A percentile compares a stretch with the other conserved stretches of the same genome.
Evolutionary conservation across 2,329 filamentous ascomycete genomes (phyloP).

Genomic region (Zymoseptoria tritici): DNA sequence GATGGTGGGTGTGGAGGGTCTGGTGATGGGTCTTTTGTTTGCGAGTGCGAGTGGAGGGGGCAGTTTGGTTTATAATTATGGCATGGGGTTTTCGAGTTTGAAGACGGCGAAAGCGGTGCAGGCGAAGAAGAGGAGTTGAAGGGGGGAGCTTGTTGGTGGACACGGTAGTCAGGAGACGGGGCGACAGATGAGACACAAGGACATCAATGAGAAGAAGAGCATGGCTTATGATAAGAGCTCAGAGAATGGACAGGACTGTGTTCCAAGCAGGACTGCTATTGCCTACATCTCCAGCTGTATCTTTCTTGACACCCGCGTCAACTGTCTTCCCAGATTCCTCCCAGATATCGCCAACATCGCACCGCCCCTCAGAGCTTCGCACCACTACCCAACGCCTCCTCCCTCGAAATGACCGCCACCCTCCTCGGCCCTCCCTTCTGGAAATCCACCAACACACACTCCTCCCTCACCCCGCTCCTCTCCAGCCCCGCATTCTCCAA

Average conservation of each 20-base stretch:
- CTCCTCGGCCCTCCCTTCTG: slow-evolving; percentile 50
- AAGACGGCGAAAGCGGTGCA: slow-evolving; percentile 3
- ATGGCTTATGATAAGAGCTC: no score
- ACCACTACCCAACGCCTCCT: slow-evolving; percentile 29
- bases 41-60: slow-evolving; percentile 40
- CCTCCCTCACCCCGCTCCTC: slow-evolving; percentile 46
- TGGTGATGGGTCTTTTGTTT: slow-evolving; percentile 30
- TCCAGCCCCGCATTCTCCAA: slow-evolving; percentile 36
- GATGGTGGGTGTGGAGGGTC: slow-evolving; percentile 33
- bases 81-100: slow-evolving; percentile 35
- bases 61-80: slow-evolving; percentile 38
- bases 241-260: not conserved
- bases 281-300: not conserved
- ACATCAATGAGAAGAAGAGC: no score
- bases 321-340: not conserved
- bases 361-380: slow-evolving; percentile 9
- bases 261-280: not conserved
- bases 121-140: slow-evolving; percentile 19
- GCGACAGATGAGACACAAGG: no score
- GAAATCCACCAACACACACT: slow-evolving; percentile 52
- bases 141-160: not conserved
- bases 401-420: slow-evolving; percentile 43
- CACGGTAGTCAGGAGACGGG: no score
- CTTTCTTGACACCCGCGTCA: not conserved
- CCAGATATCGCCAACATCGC: not conserved